A percentile compares a stretch with the other conserved stretches of the same genome.
Evolutionary conservation across 148 eudicot species (phyloP).

Genomic region (Euryodendron excelsum): DNA sequence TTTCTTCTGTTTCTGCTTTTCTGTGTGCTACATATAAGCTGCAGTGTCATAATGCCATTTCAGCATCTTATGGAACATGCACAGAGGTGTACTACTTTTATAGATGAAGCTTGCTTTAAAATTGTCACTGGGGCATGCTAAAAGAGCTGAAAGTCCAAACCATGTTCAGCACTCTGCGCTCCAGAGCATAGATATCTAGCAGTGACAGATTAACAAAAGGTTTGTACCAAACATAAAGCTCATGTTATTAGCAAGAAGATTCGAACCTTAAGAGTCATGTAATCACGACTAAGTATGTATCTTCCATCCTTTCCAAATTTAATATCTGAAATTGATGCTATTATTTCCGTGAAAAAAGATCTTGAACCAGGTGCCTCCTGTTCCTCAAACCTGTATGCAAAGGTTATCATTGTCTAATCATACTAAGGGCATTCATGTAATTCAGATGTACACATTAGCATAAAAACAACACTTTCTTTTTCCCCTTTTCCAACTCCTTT

Average conservation of each 20-base stretch:
- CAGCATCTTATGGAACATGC: conserved; percentile 1
- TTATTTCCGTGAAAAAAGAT: conserved; percentile 77
- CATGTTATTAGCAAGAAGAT: not conserved
- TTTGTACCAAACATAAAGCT: not conserved
- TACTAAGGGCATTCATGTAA: not conserved
- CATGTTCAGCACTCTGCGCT: conserved; percentile 1
- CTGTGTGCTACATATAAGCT: not conserved
- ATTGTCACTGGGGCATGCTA: not conserved
- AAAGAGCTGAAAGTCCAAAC: not conserved
- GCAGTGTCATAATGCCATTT: not conserved
- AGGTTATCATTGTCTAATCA: conserved; percentile 13
- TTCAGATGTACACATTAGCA: conserved; percentile 1
- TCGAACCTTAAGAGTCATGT: conserved; percentile 68
- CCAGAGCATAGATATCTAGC: not conserved
- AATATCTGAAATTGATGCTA: conserved; percentile 74
- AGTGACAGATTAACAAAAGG: not conserved
- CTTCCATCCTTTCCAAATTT: conserved; percentile 71
- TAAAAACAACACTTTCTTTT: not conserved
- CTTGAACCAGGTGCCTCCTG: conserved; percentile 68
- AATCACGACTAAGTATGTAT: conserved; percentile 69
- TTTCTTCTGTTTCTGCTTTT: not conserved
- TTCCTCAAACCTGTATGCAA: conserved; percentile 57
- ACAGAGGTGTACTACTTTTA: not conserved
- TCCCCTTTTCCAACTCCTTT: not conserved
- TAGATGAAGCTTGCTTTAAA: not conserved